phyloP scores from a whole-genome alignment of 75 land plant genomes.

The Adiantum capillusveneris region DNA sequence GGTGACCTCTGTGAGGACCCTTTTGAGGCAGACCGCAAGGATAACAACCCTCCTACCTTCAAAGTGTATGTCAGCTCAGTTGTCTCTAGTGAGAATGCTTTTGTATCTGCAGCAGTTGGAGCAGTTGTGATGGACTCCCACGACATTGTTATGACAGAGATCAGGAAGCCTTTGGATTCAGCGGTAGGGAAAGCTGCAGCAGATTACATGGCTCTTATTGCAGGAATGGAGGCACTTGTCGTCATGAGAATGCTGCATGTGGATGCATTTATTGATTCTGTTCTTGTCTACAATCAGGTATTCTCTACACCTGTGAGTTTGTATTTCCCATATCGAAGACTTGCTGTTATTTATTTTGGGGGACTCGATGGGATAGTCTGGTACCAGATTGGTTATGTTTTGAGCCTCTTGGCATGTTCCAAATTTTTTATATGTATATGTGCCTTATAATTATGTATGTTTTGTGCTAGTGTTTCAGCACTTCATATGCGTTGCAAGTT shows the following conservation, averaged over 20 bases:
- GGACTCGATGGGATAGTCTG: no score
- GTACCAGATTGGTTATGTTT: no score
- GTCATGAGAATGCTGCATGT: slow-evolving; percentile 30
- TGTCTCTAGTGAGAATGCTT: background rate
- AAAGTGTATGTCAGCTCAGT: background rate
- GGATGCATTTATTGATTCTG: slow-evolving; percentile 21
- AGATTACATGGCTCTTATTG: slow-evolving; percentile 54
- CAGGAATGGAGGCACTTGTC: slow-evolving; percentile 37
- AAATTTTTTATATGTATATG: no score
- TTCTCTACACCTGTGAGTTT: no score
- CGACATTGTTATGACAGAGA: slow-evolving; percentile 22
- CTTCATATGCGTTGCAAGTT: no score
- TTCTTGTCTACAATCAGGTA: slow-evolving; percentile 39
- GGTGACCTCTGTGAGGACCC: slow-evolving; percentile 40
- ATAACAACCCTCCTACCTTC: background rate
- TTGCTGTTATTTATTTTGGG: no score
- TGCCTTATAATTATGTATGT: no score
- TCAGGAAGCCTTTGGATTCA: slow-evolving; percentile 52
- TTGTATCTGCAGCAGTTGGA: slow-evolving; percentile 19
- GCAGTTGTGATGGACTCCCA: slow-evolving; percentile 38
- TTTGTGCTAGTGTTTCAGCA: no score
- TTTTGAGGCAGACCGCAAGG: slow-evolving; percentile 12
- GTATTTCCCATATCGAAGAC: no score
- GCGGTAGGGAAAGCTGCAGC: slow-evolving; percentile 38
- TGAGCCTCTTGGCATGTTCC: no score